Evolutionary conservation across 495 filamentous ascomycete species (phyloP).

Genomic region (Parmelia sp.): DNA sequence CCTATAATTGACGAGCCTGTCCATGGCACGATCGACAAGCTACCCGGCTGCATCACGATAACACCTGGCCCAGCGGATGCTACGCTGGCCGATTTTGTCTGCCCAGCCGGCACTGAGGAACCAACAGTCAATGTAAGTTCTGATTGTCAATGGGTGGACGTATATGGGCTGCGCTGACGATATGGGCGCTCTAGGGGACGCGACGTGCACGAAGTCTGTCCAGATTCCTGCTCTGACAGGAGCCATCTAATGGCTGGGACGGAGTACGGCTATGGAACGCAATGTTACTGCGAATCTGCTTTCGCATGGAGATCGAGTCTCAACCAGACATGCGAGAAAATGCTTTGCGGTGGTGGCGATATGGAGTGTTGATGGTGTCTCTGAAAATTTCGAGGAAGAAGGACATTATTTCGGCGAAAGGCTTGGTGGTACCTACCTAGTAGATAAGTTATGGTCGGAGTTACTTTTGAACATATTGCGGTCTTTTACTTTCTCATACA

Average conservation of each 20-base stretch:
- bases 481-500: neutral
- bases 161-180: conserved; percentile 27
- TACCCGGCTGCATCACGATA: conserved; percentile 42
- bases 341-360: conserved; percentile 34
- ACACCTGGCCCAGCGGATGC: conserved; percentile 33
- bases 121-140: neutral
- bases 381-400: conserved; percentile 11
- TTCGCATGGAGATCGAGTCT: conserved; percentile 26
- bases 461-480: neutral
- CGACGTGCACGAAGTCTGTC: conserved; percentile 28
- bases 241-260: conserved; percentile 32
- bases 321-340: conserved; percentile 28
- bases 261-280: conserved; percentile 29
- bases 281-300: conserved; percentile 36
- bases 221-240: conserved; percentile 29
- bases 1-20: conserved; percentile 34
- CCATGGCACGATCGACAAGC: conserved; percentile 31
- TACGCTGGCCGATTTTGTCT: conserved; percentile 19
- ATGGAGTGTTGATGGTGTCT: conserved; percentile 40
- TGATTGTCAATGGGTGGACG: conserved; percentile 20
- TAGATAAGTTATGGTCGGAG: neutral
- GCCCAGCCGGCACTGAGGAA: conserved; percentile 4
- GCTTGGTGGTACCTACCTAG: neutral
- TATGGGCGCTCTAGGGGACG: conserved; percentile 31
- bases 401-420: neutral